phyloP scores from a whole-genome alignment of 2,329 filamentous ascomycete genomes.

The Simplicillium aogashimaense region DNA sequence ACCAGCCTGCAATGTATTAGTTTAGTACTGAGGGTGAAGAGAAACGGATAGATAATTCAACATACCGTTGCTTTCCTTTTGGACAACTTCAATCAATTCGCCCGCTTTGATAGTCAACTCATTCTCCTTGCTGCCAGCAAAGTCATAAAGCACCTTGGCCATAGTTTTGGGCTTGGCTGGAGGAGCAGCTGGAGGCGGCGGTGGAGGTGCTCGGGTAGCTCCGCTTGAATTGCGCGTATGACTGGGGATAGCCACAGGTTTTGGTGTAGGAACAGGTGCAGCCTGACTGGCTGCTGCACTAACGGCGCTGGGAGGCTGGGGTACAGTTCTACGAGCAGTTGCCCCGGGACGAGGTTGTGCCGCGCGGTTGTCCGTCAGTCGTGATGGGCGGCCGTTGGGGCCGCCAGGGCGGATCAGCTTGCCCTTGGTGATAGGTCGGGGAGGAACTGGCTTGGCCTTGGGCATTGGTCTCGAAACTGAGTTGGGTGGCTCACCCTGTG shows the following conservation, averaged over 20 bases:
- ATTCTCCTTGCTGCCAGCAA: constrained; percentile 72
- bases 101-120: constrained; percentile 74
- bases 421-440: constrained; percentile 84
- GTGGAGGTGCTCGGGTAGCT: constrained; percentile 48
- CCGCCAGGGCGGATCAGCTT: constrained; percentile 87
- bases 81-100: constrained; percentile 79
- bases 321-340: constrained; percentile 17
- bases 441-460: constrained; percentile 74
- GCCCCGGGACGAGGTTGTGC: constrained; percentile 32
- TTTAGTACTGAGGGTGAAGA: constrained; percentile 14
- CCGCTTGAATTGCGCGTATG: constrained; percentile 46
- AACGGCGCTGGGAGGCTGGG: constrained; percentile 22
- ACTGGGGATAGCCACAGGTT: constrained; percentile 23
- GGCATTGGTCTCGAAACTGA: constrained; percentile 79
- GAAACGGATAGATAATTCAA: not conserved
- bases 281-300: constrained; percentile 15
- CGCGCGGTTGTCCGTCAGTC: constrained; percentile 44
- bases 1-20: constrained; percentile 66
- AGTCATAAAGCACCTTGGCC: constrained; percentile 89
- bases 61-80: constrained; percentile 92
- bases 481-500: constrained; percentile 70
- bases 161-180: constrained; percentile 56
- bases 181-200: constrained; percentile 58
- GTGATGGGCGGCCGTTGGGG: constrained; percentile 71
- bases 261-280: constrained; percentile 9